Evolutionary conservation across 2,329 filamentous ascomycete genomes (phyloP).

Genomic region (Alternaria infectoria): DNA sequence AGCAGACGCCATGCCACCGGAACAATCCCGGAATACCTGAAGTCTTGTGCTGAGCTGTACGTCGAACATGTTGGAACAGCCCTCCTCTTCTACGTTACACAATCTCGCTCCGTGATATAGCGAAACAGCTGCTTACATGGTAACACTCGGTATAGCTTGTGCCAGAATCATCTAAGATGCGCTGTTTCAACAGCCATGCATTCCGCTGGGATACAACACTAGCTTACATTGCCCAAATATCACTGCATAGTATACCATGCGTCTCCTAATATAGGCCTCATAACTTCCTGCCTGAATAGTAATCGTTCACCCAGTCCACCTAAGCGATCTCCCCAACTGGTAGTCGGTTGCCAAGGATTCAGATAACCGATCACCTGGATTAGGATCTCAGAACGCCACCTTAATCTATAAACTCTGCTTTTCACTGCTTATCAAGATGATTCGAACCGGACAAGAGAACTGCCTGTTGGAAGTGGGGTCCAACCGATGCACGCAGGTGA

Average conservation of each 20-base stretch:
- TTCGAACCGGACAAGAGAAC: not conserved
- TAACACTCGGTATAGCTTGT: not conserved
- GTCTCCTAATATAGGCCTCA: not conserved
- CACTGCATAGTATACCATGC: not conserved
- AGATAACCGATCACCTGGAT: not conserved
- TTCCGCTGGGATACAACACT: not conserved
- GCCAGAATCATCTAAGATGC: not conserved
- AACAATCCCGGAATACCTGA: not conserved
- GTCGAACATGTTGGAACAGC: not conserved
- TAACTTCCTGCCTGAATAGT: not conserved
- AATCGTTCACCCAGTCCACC: not conserved
- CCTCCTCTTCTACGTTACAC: not conserved
- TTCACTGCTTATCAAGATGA: not conserved
- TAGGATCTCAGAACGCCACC: not conserved
- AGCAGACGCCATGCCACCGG: not conserved
- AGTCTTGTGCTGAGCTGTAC: not conserved
- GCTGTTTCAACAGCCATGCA: not conserved
- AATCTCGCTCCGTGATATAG: not conserved
- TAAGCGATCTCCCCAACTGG: not conserved
- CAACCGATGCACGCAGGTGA: not conserved
- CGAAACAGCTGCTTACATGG: not conserved
- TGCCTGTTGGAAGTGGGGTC: not conserved
- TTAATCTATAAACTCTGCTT: not conserved
- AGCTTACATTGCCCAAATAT: not conserved
- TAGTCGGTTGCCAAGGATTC: not conserved